Percentiles rank a stretch among this genome's conserved stretches.
Conservation (phyloP, 2,329 filamentous ascomycete species). For the Neonectria sp. region DNA sequence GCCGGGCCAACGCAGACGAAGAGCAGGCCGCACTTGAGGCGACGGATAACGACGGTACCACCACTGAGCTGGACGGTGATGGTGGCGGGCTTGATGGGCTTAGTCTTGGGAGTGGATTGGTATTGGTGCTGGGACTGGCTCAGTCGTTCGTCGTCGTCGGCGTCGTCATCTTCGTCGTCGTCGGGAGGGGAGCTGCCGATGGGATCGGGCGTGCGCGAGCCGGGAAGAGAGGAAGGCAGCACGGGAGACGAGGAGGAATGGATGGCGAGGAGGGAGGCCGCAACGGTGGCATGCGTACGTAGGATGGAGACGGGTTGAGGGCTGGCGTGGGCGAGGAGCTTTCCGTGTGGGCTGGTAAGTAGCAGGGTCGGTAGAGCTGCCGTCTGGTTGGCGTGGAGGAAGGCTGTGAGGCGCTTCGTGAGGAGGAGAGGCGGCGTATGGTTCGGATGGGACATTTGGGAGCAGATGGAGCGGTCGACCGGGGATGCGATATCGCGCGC, state of each 20-base stretch:
- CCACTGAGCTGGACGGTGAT: conserved; percentile 73
- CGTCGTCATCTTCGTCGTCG: conserved; percentile 44
- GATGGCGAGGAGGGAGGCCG: conserved; percentile 72
- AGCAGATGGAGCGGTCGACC: conserved; percentile 4
- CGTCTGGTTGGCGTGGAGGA: conserved; percentile 72
- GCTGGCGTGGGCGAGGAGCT: conserved; percentile 75
- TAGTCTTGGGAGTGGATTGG: conserved; percentile 31
- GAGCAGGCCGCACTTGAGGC: conserved; percentile 71
- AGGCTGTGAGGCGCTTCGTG: conserved; percentile 74
- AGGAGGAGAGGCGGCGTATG: conserved; percentile 73
- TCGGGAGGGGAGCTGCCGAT: conserved; percentile 45
- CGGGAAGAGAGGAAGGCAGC: conserved; percentile 60
- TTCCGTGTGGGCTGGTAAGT: conserved; percentile 72
- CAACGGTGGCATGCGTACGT: conserved; percentile 75
- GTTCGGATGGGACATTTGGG: conserved; percentile 53
- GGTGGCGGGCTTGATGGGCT: conserved; percentile 55
- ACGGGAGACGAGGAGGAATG: conserved; percentile 64
- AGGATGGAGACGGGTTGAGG: conserved; percentile 69
- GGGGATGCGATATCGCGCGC: not conserved
- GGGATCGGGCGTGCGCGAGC: conserved; percentile 50
- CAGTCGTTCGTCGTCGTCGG: conserved; percentile 44
- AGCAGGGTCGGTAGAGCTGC: conserved; percentile 72
- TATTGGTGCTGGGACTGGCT: conserved; percentile 45
- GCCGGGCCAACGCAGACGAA: conserved; percentile 72
- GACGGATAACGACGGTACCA: conserved; percentile 71